Conservation (phyloP, 257 asterid genomes). For the Gentiana dahurica region DNA sequence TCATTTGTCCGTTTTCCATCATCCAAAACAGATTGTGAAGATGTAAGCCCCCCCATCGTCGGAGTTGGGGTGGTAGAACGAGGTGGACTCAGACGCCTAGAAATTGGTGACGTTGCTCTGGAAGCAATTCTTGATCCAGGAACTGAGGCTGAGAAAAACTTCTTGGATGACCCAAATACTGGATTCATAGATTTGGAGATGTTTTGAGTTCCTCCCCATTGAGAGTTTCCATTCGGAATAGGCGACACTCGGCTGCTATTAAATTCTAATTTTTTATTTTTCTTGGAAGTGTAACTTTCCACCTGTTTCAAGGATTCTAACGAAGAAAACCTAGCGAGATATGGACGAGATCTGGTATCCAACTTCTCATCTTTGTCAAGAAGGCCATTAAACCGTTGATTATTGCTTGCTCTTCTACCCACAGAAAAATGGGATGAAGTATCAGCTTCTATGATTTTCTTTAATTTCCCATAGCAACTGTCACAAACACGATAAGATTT, state of each 20-base stretch:
- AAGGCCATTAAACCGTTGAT: constrained; percentile 40
- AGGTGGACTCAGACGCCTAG: constrained; percentile 91
- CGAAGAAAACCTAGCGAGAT: constrained; percentile 72
- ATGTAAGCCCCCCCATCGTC: constrained; percentile 86
- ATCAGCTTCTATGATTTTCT: constrained; percentile 65
- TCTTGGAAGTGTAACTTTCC: constrained; percentile 62
- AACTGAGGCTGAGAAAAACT: constrained; percentile 90
- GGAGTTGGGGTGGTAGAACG: constrained; percentile 99
- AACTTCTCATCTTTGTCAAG: constrained; percentile 63
- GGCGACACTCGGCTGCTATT: constrained; percentile 94
- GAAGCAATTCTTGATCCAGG: constrained; percentile 99
- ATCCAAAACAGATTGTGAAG: constrained; percentile 62
- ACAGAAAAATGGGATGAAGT: constrained; percentile 55
- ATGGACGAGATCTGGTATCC: constrained; percentile 54
- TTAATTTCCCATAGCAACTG: constrained; percentile 63
- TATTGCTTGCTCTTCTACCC: constrained; percentile 63
- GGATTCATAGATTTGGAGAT: constrained; percentile 82
- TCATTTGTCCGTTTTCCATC: constrained; percentile 56
- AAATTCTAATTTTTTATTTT: constrained; percentile 75
- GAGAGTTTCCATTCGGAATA: constrained; percentile 81
- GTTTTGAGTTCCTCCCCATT: constrained; percentile 76
- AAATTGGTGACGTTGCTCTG: constrained; percentile 95
- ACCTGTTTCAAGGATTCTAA: constrained; percentile 81
- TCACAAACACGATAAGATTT: constrained; percentile 91
- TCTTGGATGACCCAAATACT: constrained; percentile 84